These are phyloP conservation scores for Coniochaeta sp. DNA, from an alignment of 2,329 filamentous ascomycete species.

Conservation along the genomic window DNA sequence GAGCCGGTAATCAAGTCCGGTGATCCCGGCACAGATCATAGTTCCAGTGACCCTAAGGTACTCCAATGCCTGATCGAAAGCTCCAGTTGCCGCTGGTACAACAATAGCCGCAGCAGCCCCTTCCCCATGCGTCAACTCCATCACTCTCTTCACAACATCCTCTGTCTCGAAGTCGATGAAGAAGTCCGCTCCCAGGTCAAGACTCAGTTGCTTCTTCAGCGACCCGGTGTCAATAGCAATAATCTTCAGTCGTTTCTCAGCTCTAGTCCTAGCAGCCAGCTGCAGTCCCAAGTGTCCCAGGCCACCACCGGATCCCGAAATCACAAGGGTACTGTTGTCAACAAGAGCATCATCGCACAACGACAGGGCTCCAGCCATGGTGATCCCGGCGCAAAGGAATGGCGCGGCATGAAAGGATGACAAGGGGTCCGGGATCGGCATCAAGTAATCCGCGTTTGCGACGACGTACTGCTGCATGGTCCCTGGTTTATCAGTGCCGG, in stretches of 20 bases:
- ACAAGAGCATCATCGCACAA: background rate
- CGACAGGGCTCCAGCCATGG: conserved; percentile 21
- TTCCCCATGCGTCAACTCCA: background rate
- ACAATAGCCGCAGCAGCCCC: background rate
- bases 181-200: background rate
- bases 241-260: background rate
- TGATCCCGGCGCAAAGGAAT: conserved; percentile 22
- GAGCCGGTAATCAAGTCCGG: too few relatives aligned
- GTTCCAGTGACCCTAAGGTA: too few relatives aligned
- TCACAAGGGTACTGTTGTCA: background rate
- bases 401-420: conserved; percentile 16
- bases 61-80: conserved; percentile 4
- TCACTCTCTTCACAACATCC: background rate
- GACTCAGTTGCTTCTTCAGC: background rate
- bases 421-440: conserved; percentile 14
- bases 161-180: background rate
- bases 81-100: background rate
- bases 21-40: too few relatives aligned
- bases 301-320: background rate
- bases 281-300: background rate
- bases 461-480: conserved; percentile 23
- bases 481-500: conserved; percentile 25
- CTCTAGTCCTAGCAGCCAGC: background rate
- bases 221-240: background rate
- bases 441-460: conserved; percentile 19